phyloP scores from a whole-genome alignment of 208 protist genomes.

The Wallacemonas collosoma region DNA sequence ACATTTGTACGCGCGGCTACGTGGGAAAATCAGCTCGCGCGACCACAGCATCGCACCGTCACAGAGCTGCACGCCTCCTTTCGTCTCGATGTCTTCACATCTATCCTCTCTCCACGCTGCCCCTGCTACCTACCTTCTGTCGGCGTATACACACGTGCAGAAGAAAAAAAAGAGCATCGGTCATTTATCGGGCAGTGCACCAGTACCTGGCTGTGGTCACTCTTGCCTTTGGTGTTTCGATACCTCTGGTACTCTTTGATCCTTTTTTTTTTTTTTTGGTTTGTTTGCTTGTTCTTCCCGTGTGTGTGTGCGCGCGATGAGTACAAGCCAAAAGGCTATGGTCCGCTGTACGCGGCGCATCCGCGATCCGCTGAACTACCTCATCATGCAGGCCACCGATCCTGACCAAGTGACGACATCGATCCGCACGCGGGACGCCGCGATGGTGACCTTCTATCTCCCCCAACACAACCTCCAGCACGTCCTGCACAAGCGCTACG shows the following conservation, averaged over 20 bases:
- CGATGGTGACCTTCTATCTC: constrained; percentile 82
- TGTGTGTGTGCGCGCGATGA: constrained; percentile 2
- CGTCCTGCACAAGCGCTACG: constrained; percentile 73
- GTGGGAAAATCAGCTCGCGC: too few relatives aligned
- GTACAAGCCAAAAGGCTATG: constrained; percentile 20
- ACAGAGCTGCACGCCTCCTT: too few relatives aligned
- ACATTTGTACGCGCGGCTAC: too few relatives aligned
- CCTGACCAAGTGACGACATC: constrained; percentile 61
- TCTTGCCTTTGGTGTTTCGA: not conserved
- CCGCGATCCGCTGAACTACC: constrained; percentile 73
- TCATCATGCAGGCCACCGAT: constrained; percentile 82
- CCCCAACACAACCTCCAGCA: constrained; percentile 70
- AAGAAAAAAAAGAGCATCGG: too few relatives aligned
- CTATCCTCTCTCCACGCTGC: too few relatives aligned
- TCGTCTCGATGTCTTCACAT: too few relatives aligned
- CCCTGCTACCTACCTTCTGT: too few relatives aligned
- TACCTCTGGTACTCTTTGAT: not conserved
- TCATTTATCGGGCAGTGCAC: too few relatives aligned
- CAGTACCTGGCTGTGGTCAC: too few relatives aligned
- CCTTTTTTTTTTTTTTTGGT: not conserved
- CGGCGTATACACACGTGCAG: too few relatives aligned
- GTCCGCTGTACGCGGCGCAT: constrained; percentile 81
- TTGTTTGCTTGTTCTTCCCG: not conserved
- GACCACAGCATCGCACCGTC: too few relatives aligned
- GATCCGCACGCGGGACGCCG: constrained; percentile 64